Evolutionary conservation across 176 grass and related monocot species (phyloP).

Genomic region (Aegilops sharonensis): DNA sequence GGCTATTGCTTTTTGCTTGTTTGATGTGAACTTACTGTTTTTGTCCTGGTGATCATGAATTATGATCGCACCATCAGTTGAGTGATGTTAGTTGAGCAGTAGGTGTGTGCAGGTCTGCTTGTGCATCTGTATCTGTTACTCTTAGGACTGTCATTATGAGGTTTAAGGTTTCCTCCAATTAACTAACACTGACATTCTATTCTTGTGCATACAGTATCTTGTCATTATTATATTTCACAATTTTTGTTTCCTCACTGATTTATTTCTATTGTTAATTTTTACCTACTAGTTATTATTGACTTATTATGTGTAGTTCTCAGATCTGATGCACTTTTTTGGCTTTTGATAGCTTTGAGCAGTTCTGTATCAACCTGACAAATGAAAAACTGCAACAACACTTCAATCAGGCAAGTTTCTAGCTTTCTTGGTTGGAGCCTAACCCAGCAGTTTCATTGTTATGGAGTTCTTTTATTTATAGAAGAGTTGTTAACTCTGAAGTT

Average conservation of each 20-base stretch:
- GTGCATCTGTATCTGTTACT: background rate
- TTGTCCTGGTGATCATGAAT: background rate
- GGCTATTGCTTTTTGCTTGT: slow-evolving; percentile 17
- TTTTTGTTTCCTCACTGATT: background rate
- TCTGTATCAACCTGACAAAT: slow-evolving; percentile 99
- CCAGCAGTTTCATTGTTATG: background rate
- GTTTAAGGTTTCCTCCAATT: slow-evolving; percentile 2
- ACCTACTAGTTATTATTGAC: background rate
- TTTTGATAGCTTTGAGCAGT: slow-evolving; percentile 90
- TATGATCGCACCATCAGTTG: background rate
- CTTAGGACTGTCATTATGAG: background rate
- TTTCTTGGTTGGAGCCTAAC: background rate
- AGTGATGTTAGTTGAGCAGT: slow-evolving; percentile 7
- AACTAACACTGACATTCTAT: background rate
- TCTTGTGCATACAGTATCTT: background rate
- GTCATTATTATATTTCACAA: background rate
- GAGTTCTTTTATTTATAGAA: background rate
- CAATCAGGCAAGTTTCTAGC: slow-evolving; percentile 70
- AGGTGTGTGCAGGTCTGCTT: slow-evolving; percentile 8
- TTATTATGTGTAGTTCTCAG: slow-evolving; percentile 9
- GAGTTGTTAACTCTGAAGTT: slow-evolving; percentile 31
- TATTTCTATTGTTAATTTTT: background rate
- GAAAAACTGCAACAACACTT: slow-evolving; percentile 99
- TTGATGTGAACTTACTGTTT: slow-evolving; percentile 14
- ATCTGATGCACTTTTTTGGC: slow-evolving; percentile 15